A percentile compares a stretch with the other conserved stretches of the same genome.
Conservation (phyloP, 345 rosid genomes). For the Gossypium ekmanianum region DNA sequence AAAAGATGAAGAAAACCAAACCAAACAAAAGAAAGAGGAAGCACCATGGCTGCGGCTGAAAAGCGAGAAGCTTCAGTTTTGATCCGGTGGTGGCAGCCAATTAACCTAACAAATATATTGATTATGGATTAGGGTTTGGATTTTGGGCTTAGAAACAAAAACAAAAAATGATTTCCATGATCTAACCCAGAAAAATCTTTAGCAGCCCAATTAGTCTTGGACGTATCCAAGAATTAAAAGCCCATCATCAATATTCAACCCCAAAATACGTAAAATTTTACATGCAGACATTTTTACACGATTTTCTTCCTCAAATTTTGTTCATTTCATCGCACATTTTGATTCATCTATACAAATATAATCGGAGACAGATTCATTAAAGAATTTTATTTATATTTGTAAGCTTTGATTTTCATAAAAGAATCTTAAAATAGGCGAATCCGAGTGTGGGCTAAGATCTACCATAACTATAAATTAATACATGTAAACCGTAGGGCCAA, state of each 20-base stretch:
- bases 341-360: too few species aligned
- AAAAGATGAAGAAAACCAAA: not conserved
- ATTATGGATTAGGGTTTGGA: not conserved
- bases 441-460: too few species aligned
- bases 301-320: not conserved
- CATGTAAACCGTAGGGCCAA: too few species aligned
- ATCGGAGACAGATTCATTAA: too few species aligned
- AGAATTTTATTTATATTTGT: too few species aligned
- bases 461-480: too few species aligned
- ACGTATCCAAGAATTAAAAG: not conserved
- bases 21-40: not conserved
- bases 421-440: too few species aligned
- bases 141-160: not conserved
- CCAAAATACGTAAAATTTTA: not conserved
- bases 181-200: not conserved
- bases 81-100: not conserved
- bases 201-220: not conserved
- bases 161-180: not conserved
- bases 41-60: conserved; percentile 2
- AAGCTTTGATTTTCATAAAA: too few species aligned
- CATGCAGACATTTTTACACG: not conserved
- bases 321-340: too few species aligned
- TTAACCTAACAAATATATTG: not conserved
- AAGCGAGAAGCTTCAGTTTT: not conserved
- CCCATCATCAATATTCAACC: not conserved